Conservation (phyloP, 352 stramenopile species). For the Globisporangium camurandrum region DNA sequence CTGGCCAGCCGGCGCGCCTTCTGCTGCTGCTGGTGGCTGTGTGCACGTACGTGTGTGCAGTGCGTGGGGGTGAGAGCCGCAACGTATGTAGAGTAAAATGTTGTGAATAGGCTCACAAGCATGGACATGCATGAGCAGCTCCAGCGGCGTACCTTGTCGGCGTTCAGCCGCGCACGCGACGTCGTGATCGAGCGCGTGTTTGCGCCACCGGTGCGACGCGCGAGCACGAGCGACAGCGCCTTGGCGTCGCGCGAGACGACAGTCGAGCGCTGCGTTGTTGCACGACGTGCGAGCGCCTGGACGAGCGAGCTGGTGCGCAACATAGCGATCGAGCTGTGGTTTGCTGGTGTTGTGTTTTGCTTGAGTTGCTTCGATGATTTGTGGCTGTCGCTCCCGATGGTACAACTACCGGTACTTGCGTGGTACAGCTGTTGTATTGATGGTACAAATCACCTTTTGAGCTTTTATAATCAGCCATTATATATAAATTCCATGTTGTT, state of each 20-base stretch:
- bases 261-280: slow-evolving; percentile 15
- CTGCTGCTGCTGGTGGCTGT: too few relatives aligned
- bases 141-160: slow-evolving; percentile 43
- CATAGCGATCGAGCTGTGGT: slow-evolving; percentile 12
- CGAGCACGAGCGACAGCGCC: slow-evolving; percentile 15
- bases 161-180: slow-evolving; percentile 33
- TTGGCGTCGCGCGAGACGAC: slow-evolving; percentile 15
- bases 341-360: background rate
- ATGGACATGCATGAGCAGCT: background rate
- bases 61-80: background rate
- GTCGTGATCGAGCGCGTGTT: slow-evolving; percentile 33
- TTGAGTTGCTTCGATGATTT: too few relatives aligned
- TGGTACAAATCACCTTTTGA: too few relatives aligned
- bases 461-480: too few relatives aligned
- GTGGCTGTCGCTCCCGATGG: too few relatives aligned
- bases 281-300: slow-evolving; percentile 12
- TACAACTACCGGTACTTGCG: too few relatives aligned
- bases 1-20: slow-evolving; percentile 36
- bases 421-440: too few relatives aligned
- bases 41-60: too few relatives aligned
- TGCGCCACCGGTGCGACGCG: slow-evolving; percentile 6
- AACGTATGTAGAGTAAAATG: background rate
- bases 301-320: slow-evolving; percentile 18
- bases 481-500: too few relatives aligned
- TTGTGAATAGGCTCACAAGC: background rate